Evolutionary conservation across 768 basidiomycete species (phyloP).

Genomic region (Russula foetens): DNA sequence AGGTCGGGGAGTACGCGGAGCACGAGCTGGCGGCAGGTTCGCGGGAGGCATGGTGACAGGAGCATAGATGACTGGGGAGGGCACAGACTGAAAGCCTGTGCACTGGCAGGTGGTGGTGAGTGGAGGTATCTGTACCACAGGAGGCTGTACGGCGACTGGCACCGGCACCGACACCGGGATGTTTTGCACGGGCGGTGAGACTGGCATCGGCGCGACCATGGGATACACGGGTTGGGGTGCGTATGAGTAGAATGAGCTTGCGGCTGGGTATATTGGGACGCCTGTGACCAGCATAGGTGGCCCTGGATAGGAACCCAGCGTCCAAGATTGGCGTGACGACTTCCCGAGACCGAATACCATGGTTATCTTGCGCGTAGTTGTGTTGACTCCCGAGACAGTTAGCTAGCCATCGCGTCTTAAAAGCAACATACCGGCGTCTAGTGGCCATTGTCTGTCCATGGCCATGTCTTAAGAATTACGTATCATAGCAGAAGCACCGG

Average conservation of each 20-base stretch:
- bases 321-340: not conserved
- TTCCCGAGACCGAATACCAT: not conserved
- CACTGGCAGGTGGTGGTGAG: too few species aligned
- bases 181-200: not conserved
- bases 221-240: not conserved
- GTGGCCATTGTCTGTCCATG: not conserved
- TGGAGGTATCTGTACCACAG: not conserved
- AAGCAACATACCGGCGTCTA: not conserved
- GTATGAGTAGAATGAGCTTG: not conserved
- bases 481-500: too few species aligned
- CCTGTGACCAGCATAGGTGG: too few species aligned
- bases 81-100: too few species aligned
- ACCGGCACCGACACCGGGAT: not conserved
- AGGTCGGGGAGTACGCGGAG: too few species aligned
- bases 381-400: not conserved
- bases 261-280: not conserved
- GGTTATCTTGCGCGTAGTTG: not conserved
- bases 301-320: not conserved
- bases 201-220: not conserved
- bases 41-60: too few species aligned
- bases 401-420: not conserved
- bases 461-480: too few species aligned
- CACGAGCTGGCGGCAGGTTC: too few species aligned
- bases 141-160: not conserved
- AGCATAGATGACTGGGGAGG: too few species aligned